phyloP scores from a whole-genome alignment of 2,329 filamentous ascomycete species.

The Exophiala phaeomuriformis region DNA sequence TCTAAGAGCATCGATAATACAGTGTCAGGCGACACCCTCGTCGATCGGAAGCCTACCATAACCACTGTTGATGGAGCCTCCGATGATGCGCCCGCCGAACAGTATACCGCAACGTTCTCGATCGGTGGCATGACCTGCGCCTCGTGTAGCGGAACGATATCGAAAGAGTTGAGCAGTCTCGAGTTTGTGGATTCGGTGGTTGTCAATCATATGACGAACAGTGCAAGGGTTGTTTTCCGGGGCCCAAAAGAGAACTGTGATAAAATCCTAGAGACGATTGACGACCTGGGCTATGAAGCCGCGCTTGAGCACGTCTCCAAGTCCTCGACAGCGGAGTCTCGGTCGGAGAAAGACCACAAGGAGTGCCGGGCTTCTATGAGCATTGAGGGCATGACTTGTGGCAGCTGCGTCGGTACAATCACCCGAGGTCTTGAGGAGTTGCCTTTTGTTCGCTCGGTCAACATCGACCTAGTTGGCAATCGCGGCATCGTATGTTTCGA shows the following conservation, averaged over 20 bases:
- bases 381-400: constrained; percentile 53
- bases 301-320: constrained; percentile 33
- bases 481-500: constrained; percentile 44
- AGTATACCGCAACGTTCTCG: constrained; percentile 33
- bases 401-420: constrained; percentile 47
- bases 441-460: constrained; percentile 41
- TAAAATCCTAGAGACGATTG: constrained; percentile 43
- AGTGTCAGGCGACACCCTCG: constrained; percentile 11
- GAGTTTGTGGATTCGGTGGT: constrained; percentile 52
- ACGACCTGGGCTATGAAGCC: constrained; percentile 45
- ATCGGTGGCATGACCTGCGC: constrained; percentile 69
- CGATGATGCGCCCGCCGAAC: not conserved
- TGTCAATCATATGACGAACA: constrained; percentile 62
- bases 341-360: constrained; percentile 10
- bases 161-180: constrained; percentile 50
- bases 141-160: constrained; percentile 59
- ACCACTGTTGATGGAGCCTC: constrained; percentile 12
- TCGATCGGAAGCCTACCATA: constrained; percentile 5
- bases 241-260: constrained; percentile 42
- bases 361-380: constrained; percentile 41
- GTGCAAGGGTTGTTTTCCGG: constrained; percentile 53
- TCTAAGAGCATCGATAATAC: constrained; percentile 6
- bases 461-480: constrained; percentile 47
- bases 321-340: not conserved
- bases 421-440: constrained; percentile 41